Base-by-base conservation (phyloP, 371 early-diverging fungal genomes). In the Mucor racemosus region DNA sequence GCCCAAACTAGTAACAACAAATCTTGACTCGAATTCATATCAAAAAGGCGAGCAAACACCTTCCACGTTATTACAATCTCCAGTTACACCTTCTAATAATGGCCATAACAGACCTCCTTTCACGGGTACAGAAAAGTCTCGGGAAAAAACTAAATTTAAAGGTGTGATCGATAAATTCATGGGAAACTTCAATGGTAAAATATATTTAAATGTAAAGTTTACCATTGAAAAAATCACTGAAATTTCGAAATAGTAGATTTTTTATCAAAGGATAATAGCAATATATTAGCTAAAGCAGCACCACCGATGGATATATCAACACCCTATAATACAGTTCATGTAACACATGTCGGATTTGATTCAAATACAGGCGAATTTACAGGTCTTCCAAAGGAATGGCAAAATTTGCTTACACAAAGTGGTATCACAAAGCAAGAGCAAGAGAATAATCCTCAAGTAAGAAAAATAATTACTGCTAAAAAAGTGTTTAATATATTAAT, bases 341-440 rank as follows among this genome's bases (percentile, higher is more conserved):
- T 97, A 62, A 95, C 95, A 8, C 98, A 95, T 74, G 95, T 94
- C 56, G 95, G 95, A 10, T 93, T 90, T 73, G 88, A 94, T 74
- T 82, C 88, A 40, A 87, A 89, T 61, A 92, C 95, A 35, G 95
- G 95, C 60, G 92, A 91, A 78, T 94, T 94, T 67, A 92, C 93
- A 34, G 97, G 97, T 19, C 72, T 97, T 54, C 97, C 97, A 19
- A 87, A 87, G 66, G 94, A 94, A 74, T 97, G 97, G 97, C 90
- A 94, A 62, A 76, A 81, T 17, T 79, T 97, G 73, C 85, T 97
- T 54, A 86, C 88, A 62, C 90, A 92, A 68, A 91, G 97, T 33
- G 97, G 97, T 59, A 97, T 97, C 74, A 86, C 96, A 60, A 91
- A 92, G 76, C 90, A 94, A 72, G 95, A 97, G 71, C 96, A 96